Evolutionary conservation across 768 basidiomycete species (phyloP), one percentile per base, ranked within the genome.

Genomic region (Phlebiopsis gigantea): DNA sequence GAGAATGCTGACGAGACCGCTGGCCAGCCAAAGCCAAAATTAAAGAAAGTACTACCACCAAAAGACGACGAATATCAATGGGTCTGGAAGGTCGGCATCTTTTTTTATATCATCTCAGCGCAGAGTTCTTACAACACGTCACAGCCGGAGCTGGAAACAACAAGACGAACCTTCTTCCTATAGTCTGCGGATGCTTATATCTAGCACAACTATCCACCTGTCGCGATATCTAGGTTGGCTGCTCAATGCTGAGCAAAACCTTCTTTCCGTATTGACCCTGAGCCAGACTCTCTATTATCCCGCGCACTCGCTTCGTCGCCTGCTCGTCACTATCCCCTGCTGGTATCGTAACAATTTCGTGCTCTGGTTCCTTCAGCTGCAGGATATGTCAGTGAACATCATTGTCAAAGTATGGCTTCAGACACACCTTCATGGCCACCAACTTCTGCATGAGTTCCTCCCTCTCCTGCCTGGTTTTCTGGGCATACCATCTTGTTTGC

Each of bases 121-220:
- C 34, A 39, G 12, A 12, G 8, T 2, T 34, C 22, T 55, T 53
- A 22, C 56, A 57, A 45, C 57, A 51, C 48, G 29, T 55, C 28
- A 12, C 66, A 97, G 95, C 87, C 96, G n/a, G 89, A 94, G 73
- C 77, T 98, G 67, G 93, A 98, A 73, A 89, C 90, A 3, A 88
- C 87, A 10, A 82, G 93, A 70, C 79, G 84, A 65, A 96, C 92
- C 15, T 97, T 97, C 74, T 97, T 96, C 76, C 72, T 97, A 64
- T 97, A 72, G 71, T 55, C 10, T 26, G 30, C 39, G 29, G 19
- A 19, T 30, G 14, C 22, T 17, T 29, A 29, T 48, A 48, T 48
- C 6, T 30, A 29, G 21, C 28, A 48, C n/a, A 15, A 17, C 4
- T 25, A 26, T 47, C 24, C 26, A 47, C 28, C 5, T 30, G 4